Percentiles rank a stretch among this genome's conserved stretches.
Conservation (phyloP, 768 basidiomycete genomes). For the Leccinum boreale region DNA sequence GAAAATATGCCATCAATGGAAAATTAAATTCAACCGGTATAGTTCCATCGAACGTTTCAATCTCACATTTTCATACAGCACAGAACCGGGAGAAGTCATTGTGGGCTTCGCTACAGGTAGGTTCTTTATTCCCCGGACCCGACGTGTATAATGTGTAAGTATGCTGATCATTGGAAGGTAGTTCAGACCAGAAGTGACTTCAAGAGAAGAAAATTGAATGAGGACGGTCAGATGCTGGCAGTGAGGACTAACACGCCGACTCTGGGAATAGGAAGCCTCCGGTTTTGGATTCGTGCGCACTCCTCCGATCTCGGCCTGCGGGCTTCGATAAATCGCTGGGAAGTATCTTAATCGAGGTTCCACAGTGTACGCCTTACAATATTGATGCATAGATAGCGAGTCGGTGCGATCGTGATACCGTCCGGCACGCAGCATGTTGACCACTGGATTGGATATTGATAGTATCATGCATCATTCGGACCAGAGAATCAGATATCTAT, state of each 20-base stretch:
- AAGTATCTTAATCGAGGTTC: too few species aligned
- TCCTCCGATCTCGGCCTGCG: not conserved
- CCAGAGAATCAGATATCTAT: too few species aligned
- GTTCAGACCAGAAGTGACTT: constrained; percentile 39
- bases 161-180: constrained; percentile 33
- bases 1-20: constrained; percentile 34
- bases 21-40: constrained; percentile 42
- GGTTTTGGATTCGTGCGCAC: constrained; percentile 8
- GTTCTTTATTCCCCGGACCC: not conserved
- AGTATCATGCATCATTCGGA: not conserved
- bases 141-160: constrained; percentile 27
- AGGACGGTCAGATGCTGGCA: constrained; percentile 51
- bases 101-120: constrained; percentile 17
- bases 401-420: not conserved
- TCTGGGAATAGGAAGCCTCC: constrained; percentile 29
- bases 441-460: not conserved
- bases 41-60: constrained; percentile 11
- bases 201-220: constrained; percentile 45
- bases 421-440: not conserved
- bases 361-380: not conserved
- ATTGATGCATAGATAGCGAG: not conserved
- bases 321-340: too few species aligned
- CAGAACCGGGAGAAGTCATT: constrained; percentile 17
- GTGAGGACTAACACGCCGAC: not conserved
- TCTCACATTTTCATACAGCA: constrained; percentile 21